Percentiles rank a stretch among this genome's conserved stretches.
Conservation (phyloP, 1,284 basidiomycete genomes). For the Naganishia albida region DNA sequence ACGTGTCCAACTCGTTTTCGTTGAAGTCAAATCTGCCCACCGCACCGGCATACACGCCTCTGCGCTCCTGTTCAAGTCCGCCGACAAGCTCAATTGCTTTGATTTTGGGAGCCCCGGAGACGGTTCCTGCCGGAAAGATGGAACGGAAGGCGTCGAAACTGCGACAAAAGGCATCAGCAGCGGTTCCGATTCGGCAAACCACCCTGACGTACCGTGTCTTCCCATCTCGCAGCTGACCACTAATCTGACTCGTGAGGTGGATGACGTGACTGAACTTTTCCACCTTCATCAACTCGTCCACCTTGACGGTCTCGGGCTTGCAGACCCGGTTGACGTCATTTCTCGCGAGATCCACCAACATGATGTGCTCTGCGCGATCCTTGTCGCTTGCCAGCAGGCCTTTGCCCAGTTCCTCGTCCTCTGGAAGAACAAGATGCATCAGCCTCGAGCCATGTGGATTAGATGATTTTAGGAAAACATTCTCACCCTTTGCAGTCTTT, state of each 20-base stretch:
- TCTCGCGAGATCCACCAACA: constrained; percentile 97
- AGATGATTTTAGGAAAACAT: constrained; percentile 38
- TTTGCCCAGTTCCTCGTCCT: constrained; percentile 78
- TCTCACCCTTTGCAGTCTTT: constrained; percentile 72
- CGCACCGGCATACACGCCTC: constrained; percentile 95
- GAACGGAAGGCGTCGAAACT: constrained; percentile 98
- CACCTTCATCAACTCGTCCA: constrained; percentile 90
- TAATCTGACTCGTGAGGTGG: constrained; percentile 93
- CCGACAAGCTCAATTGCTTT: constrained; percentile 94
- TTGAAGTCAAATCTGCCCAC: constrained; percentile 98
- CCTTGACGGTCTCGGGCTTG: constrained; percentile 90
- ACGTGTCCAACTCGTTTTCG: constrained; percentile 92
- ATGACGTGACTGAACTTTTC: constrained; percentile 99
- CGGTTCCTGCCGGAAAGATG: constrained; percentile 98
- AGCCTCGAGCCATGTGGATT: neutral
- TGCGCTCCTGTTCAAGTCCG: constrained; percentile 80
- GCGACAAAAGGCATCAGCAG: constrained; percentile 13
- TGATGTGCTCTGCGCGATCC: constrained; percentile 97
- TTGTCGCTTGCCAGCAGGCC: constrained; percentile 82
- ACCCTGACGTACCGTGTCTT: constrained; percentile 66
- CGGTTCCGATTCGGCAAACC: neutral
- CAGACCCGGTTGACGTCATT: constrained; percentile 99
- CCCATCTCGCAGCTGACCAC: constrained; percentile 78
- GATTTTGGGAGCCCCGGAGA: constrained; percentile 99
- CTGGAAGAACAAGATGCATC: constrained; percentile 54